These are phyloP conservation scores for Neospermospora avenae DNA, from an alignment of 2,329 filamentous ascomycete species.

Conservation along the genomic window DNA sequence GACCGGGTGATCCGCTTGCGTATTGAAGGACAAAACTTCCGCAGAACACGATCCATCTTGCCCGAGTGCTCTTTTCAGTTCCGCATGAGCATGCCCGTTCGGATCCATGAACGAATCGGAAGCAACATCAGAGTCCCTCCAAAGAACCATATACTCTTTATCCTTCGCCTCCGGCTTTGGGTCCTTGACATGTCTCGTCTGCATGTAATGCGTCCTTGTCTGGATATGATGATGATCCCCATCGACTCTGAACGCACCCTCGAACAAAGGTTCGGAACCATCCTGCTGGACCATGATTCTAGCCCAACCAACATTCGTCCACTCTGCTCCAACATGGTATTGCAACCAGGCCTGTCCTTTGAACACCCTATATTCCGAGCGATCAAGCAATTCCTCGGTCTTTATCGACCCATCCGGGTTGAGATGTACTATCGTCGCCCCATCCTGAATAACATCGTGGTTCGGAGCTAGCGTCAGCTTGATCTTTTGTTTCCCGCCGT, in stretches of 20 bases:
- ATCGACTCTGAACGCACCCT: slow-evolving; percentile 80
- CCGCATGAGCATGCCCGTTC: slow-evolving; percentile 50
- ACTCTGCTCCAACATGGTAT: slow-evolving; percentile 56
- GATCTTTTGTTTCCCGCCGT: slow-evolving; percentile 63
- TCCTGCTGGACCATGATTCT: slow-evolving; percentile 75
- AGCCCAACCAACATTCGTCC: slow-evolving; percentile 84
- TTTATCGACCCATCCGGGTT: slow-evolving; percentile 66
- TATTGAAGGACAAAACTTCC: slow-evolving; percentile 78
- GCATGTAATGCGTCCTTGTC: slow-evolving; percentile 67
- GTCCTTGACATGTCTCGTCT: slow-evolving; percentile 69
- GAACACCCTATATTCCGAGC: slow-evolving; percentile 76
- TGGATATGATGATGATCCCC: slow-evolving; percentile 86
- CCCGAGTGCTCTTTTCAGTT: slow-evolving; percentile 29
- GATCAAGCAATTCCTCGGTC: slow-evolving; percentile 65
- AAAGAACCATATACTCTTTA: slow-evolving; percentile 83
- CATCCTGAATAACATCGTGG: slow-evolving; percentile 78
- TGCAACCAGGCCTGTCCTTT: slow-evolving; percentile 74
- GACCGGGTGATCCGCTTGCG: slow-evolving; percentile 66
- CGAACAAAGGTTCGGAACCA: slow-evolving; percentile 76
- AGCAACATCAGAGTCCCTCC: slow-evolving; percentile 81
- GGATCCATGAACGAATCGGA: slow-evolving; percentile 35
- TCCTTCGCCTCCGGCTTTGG: slow-evolving; percentile 51
- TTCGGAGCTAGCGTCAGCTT: slow-evolving; percentile 85
- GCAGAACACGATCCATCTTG: slow-evolving; percentile 60
- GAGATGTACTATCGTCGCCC: slow-evolving; percentile 71